Evolutionary conservation across 1,284 basidiomycete species (phyloP), one percentile per base, ranked within the genome.

Genomic region (Wolfiporia cocos): DNA sequence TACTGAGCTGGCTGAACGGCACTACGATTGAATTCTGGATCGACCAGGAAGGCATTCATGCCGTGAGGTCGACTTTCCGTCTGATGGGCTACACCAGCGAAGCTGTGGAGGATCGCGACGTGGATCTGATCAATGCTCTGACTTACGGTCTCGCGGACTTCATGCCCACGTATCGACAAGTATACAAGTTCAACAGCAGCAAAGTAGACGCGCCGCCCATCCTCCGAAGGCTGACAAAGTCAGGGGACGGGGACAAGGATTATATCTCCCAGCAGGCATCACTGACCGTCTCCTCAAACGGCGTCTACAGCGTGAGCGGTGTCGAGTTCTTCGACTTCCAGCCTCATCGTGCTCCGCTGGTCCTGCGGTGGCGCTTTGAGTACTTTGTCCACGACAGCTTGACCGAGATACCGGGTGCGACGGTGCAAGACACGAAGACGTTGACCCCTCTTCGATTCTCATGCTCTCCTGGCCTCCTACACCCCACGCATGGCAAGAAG

Each of bases 1-100:
- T 65, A 29, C 54, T 78, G 1, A 50, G 58, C 1, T 84, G 79
- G 77, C 67, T 86, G 7, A 65, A 69, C 42, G 65, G 70, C 36
- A 66, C 67, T 15, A 62, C 59, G 24, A 59, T 89, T n/a, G 75
- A 85, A 44, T 63, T 90, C 22, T 73, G 78, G 61, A 79, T 90
- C 23, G 88, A 90, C 54, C 87, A 90, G 60, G 87, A 90, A 63
- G 81, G 83, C 5, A 86, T 84, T 50, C 75, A 85, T 21, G 69
- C 73, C 10, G 68, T 81, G 14, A 65, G 68, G 18, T 75, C 81
- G 15, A 61, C 66, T 10, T 81, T 88, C 63, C 69, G 66, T 43
- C 73, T 81, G 35, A 65, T 67, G n/a, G 75, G 76, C 38, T 74
- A 73, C 47, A 66, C 67, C 17, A 35, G 52, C 29, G 46, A 54